Evolutionary conservation across 257 asterid species (phyloP).

Genomic region (Solanum pimpinellifolium): DNA sequence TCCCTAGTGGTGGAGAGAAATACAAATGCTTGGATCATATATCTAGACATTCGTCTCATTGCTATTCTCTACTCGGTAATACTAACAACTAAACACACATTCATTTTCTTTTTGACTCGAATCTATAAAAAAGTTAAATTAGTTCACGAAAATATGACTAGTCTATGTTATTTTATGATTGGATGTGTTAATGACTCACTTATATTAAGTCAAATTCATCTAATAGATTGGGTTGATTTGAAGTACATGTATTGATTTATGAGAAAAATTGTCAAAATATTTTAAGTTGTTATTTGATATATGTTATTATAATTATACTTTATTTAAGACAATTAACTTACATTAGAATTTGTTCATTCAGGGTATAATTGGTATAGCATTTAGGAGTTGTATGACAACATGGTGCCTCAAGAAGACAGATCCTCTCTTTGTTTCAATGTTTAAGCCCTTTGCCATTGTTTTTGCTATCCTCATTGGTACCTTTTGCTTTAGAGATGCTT

Average conservation of each 20-base stretch:
- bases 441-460: constrained; percentile 38
- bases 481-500: constrained; percentile 28
- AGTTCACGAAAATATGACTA: no score
- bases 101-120: not conserved
- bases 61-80: constrained; percentile 33
- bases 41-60: constrained; percentile 21
- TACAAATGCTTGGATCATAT: constrained; percentile 31
- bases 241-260: no score
- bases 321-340: no score
- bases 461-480: constrained; percentile 28
- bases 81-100: not conserved
- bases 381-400: constrained; percentile 34
- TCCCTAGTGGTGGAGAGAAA: constrained; percentile 31
- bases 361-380: constrained; percentile 3
- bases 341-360: not conserved
- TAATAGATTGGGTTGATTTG: no score
- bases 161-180: no score
- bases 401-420: constrained; percentile 52
- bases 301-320: no score
- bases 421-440: constrained; percentile 53
- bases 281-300: no score
- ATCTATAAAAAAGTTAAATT: no score
- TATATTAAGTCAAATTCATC: no score
- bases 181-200: no score
- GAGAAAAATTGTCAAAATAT: no score